These are phyloP conservation scores for Nothophoma quercina DNA, from an alignment of 2,329 filamentous ascomycete species.

Conservation along the genomic window DNA sequence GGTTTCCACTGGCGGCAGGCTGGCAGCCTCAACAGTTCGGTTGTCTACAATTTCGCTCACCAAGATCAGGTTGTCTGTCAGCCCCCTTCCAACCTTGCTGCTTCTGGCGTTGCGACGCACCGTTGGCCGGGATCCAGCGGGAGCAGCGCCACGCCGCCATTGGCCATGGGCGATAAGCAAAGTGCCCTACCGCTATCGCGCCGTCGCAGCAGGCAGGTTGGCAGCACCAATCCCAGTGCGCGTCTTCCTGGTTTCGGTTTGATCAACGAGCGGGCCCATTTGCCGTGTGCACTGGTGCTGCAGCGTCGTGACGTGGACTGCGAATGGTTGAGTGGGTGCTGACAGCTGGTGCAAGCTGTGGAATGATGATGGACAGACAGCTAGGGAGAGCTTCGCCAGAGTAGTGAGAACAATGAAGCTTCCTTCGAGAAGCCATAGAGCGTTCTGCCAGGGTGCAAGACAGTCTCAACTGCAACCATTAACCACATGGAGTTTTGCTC, in stretches of 20 bases:
- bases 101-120: conserved; percentile 30
- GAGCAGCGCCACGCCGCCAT: conserved; percentile 34
- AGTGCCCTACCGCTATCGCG: conserved; percentile 35
- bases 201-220: conserved; percentile 26
- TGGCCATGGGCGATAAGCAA: conserved; percentile 26
- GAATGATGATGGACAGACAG: conserved; percentile 14
- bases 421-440: conserved; percentile 1
- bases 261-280: conserved; percentile 36
- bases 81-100: conserved; percentile 36
- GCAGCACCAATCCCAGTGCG: conserved; percentile 28
- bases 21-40: conserved; percentile 34
- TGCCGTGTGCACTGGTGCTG: conserved; percentile 19
- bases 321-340: conserved; percentile 10
- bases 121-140: conserved; percentile 37
- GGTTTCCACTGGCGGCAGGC: conserved; percentile 22
- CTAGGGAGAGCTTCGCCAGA: conserved; percentile 2
- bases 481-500: conserved; percentile 17
- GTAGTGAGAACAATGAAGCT: not conserved
- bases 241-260: conserved; percentile 35
- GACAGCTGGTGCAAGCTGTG: conserved; percentile 1
- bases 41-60: conserved; percentile 12
- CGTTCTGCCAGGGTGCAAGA: conserved; percentile 2
- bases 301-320: conserved; percentile 33
- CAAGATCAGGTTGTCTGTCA: too few species aligned
- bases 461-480: conserved; percentile 8